Evolutionary conservation across 306 rosid species (phyloP).

Genomic region (Vigna unguiculata): DNA sequence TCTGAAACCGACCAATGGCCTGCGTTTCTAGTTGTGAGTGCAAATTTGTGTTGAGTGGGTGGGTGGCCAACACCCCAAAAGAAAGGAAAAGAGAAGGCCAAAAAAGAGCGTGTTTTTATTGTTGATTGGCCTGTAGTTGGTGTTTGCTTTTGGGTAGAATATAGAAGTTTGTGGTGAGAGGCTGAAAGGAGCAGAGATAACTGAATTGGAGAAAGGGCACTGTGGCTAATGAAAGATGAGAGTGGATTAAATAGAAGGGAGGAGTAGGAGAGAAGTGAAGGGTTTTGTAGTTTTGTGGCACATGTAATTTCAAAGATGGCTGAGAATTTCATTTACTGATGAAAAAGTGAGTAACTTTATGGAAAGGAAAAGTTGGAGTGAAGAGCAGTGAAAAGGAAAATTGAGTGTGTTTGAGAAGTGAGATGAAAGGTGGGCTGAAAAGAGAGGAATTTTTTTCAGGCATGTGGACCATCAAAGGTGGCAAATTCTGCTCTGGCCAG

Average conservation of each 20-base stretch:
- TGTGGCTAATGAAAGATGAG: not conserved
- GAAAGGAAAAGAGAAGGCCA: not conserved
- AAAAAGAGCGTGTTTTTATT: not conserved
- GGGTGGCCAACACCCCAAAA: not conserved
- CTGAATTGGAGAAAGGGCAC: conserved; percentile 27
- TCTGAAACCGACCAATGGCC: conserved; percentile 33
- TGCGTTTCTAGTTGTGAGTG: not conserved
- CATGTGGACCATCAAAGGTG: conserved; percentile 47
- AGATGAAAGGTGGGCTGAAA: not conserved
- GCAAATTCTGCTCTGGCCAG: conserved; percentile 38
- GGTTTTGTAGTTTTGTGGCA: conserved; percentile 15
- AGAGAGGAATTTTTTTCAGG: not conserved
- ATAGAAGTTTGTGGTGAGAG: not conserved
- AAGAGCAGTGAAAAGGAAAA: not conserved
- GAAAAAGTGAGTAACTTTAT: conserved; percentile 34
- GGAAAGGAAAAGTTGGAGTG: not conserved
- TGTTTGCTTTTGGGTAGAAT: not conserved
- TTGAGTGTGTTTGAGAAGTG: not conserved
- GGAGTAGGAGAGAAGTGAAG: conserved; percentile 7
- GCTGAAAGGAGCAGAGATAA: conserved; percentile 1
- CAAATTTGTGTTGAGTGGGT: not conserved
- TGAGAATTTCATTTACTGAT: not conserved
- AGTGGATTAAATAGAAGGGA: conserved; percentile 33
- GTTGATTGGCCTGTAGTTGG: not conserved
- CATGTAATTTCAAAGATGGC: conserved; percentile 8